phyloP scores from a whole-genome alignment of 495 filamentous ascomycete genomes.

The Neurospora pannonica region DNA sequence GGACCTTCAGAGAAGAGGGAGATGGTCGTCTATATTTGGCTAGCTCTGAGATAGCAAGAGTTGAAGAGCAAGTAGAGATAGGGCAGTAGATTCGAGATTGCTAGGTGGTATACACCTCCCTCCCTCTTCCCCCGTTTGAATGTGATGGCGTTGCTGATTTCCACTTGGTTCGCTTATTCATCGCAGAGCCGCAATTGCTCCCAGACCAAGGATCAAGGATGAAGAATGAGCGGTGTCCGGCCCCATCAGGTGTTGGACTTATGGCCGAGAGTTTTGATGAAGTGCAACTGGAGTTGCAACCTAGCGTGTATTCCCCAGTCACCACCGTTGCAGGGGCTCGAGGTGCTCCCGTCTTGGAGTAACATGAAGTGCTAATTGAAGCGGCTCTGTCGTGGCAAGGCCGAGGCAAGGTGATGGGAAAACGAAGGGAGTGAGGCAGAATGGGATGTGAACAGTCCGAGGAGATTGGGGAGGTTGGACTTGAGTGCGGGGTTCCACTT shows the following conservation, averaged over 20 bases:
- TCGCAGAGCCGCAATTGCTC: not conserved
- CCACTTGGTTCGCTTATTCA: not conserved
- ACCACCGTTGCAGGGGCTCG: not conserved
- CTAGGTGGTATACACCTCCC: not conserved
- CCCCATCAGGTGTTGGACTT: not conserved
- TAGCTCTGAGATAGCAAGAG: not conserved
- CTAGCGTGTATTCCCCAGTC: not conserved
- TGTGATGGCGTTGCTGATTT: not conserved
- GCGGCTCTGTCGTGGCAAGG: not conserved
- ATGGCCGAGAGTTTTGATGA: not conserved
- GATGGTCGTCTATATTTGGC: not conserved
- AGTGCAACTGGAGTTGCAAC: not conserved
- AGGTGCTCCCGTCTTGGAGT: not conserved
- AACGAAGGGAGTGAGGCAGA: not conserved
- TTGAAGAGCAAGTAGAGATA: not conserved
- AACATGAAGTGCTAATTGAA: not conserved
- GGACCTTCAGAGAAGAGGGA: not conserved
- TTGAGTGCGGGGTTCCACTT: not conserved
- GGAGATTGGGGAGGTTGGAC: not conserved
- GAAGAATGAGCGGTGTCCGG: not conserved
- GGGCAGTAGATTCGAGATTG: not conserved
- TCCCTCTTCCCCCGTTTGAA: not conserved
- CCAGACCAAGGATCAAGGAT: not conserved
- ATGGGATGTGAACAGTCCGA: not conserved
- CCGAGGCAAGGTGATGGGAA: not conserved